Conservation (phyloP, 495 filamentous ascomycete genomes). For the Neurospora sp. region DNA sequence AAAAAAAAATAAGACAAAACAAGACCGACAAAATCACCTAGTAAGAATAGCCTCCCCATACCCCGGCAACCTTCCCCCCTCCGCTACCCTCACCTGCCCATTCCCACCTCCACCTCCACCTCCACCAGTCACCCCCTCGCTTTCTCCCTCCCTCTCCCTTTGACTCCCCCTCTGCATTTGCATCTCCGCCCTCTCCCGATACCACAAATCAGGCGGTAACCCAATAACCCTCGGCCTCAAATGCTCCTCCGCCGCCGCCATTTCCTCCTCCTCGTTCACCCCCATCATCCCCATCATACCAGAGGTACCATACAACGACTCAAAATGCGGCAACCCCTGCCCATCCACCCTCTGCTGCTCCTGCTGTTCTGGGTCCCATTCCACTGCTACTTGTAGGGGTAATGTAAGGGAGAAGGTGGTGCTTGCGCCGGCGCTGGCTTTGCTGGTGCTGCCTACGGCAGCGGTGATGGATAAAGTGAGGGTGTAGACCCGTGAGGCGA, state of each 20-base stretch:
- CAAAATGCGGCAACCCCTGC: constrained; percentile 26
- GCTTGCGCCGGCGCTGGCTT: constrained; percentile 26
- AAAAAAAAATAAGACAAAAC: background rate
- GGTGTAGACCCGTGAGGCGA: constrained; percentile 68
- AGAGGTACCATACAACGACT: constrained; percentile 3
- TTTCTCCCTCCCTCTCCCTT: background rate
- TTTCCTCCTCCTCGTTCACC: constrained; percentile 8
- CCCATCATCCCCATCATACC: background rate
- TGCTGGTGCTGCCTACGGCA: constrained; percentile 22
- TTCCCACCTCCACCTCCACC: background rate
- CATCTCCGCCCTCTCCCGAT: background rate
- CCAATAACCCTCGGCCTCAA: constrained; percentile 36
- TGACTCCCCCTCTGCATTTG: background rate
- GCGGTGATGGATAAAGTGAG: constrained; percentile 58
- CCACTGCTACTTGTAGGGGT: constrained; percentile 64
- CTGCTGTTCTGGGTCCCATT: constrained; percentile 12
- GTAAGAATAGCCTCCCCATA: constrained; percentile 17
- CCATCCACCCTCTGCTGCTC: constrained; percentile 2
- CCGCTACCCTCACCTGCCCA: background rate
- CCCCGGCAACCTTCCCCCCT: constrained; percentile 20
- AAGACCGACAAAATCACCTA: constrained; percentile 4
- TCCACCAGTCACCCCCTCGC: background rate
- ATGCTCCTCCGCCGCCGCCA: constrained; percentile 35
- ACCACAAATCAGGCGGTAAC: constrained; percentile 16
- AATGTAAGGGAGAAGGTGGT: constrained; percentile 55